Conservation (phyloP, 1,139 yeast species). For the Candida sojae region DNA sequence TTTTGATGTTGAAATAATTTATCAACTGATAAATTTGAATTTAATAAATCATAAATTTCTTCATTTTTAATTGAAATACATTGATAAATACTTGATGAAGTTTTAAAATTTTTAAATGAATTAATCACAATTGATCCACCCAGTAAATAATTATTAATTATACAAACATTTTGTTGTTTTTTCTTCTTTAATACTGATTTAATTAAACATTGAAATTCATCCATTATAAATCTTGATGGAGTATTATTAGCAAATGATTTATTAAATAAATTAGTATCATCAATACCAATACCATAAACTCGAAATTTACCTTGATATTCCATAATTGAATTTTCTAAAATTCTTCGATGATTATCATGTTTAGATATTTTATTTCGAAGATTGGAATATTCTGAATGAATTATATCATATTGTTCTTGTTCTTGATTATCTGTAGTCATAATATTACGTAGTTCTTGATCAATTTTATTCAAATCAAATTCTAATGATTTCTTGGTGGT, state of each 20-base stretch:
- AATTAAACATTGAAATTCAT: slow-evolving; percentile 24
- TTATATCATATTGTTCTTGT: slow-evolving; percentile 10
- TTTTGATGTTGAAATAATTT: slow-evolving; percentile 18
- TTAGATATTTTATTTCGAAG: slow-evolving; percentile 19
- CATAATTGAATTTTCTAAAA: slow-evolving; percentile 55
- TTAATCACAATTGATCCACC: slow-evolving; percentile 5
- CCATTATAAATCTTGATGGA: slow-evolving; percentile 14
- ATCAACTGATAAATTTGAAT: slow-evolving; percentile 9
- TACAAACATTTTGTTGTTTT: slow-evolving; percentile 22
- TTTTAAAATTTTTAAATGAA: slow-evolving; percentile 1
- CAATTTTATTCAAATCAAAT: slow-evolving; percentile 3
- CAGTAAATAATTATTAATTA: slow-evolving; percentile 14
- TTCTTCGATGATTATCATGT: slow-evolving; percentile 33
- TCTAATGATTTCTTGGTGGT: slow-evolving; percentile 5
- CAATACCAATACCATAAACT: slow-evolving; percentile 25
- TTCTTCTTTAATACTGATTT: slow-evolving; percentile 18
- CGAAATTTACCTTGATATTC: slow-evolving; percentile 42
- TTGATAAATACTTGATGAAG: slow-evolving; percentile 8
- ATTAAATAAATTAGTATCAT: slow-evolving; percentile 16
- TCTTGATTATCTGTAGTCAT: slow-evolving; percentile 4
- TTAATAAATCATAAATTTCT: slow-evolving; percentile 5
- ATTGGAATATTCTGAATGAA: slow-evolving; percentile 11
- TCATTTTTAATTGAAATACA: slow-evolving; percentile 8
- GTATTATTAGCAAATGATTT: slow-evolving; percentile 20
- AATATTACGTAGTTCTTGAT: background rate